Percentiles rank a stretch among this genome's conserved stretches.
phyloP scores from a whole-genome alignment of 441 rosid genomes.

The Daphne laureola region DNA sequence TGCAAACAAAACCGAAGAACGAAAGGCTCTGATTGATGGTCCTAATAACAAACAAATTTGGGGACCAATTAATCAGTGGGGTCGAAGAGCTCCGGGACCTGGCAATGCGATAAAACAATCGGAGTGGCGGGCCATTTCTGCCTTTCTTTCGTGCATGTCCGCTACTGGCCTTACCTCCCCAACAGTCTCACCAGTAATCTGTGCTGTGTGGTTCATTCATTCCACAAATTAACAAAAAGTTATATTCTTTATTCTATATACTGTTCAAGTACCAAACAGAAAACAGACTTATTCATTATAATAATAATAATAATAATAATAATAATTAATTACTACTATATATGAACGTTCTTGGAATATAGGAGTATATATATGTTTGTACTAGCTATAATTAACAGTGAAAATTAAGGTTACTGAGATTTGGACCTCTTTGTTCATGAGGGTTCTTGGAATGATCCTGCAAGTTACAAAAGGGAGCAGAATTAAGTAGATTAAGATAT shows the following conservation, averaged over 20 bases:
- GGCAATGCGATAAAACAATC: conserved; percentile 59
- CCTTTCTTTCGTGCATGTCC: conserved; percentile 64
- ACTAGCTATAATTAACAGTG: conserved; percentile 14
- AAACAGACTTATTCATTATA: conserved; percentile 11
- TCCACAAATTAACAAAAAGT: conserved; percentile 1
- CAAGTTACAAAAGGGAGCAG: conserved; percentile 7
- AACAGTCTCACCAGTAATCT: conserved; percentile 56
- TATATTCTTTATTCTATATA: conserved; percentile 13
- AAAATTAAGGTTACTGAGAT: conserved; percentile 2
- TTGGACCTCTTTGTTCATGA: conserved; percentile 52
- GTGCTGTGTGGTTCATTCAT: conserved; percentile 1
- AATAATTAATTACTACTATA: neutral
- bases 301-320: neutral
- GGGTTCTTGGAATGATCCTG: conserved; percentile 54
- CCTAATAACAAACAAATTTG: neutral
- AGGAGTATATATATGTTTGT: too few species aligned
- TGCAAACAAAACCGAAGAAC: conserved; percentile 2
- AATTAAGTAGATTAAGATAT: too few species aligned
- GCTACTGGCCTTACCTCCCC: conserved; percentile 52
- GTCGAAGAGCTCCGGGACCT: conserved; percentile 32
- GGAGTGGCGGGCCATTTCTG: conserved; percentile 56
- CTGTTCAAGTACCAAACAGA: conserved; percentile 10
- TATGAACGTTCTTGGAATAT: neutral
- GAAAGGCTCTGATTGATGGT: too few species aligned
- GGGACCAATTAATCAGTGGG: neutral